Conservation (phyloP, 2,329 filamentous ascomycete species). For the Nemania bipapillata region DNA sequence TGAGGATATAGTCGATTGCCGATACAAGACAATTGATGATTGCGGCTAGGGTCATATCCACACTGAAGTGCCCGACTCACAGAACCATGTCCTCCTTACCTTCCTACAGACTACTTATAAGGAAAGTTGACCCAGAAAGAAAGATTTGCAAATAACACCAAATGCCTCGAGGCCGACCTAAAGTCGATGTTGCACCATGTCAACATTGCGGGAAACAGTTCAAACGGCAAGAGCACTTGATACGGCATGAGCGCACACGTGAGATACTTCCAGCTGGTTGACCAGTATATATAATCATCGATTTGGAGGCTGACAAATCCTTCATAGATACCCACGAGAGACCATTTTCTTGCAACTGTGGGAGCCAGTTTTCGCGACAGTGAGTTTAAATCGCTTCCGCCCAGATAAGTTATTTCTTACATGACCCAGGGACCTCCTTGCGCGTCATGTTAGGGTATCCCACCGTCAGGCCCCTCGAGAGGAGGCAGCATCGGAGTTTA, state of each 20-base stretch:
- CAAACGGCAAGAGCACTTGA: slow-evolving; percentile 50
- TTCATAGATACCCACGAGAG: slow-evolving; percentile 51
- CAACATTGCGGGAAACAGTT: slow-evolving; percentile 50
- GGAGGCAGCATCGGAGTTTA: neutral
- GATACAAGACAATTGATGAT: no score
- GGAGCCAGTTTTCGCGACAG: slow-evolving; percentile 49
- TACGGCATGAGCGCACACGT: slow-evolving; percentile 51
- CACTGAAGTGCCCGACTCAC: no score
- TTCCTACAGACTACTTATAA: no score
- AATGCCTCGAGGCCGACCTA: slow-evolving; percentile 39
- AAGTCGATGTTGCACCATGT: slow-evolving; percentile 42
- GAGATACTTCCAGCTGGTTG: no score
- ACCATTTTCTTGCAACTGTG: slow-evolving; percentile 50
- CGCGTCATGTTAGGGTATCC: slow-evolving; percentile 28
- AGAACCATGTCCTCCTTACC: no score
- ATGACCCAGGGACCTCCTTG: slow-evolving; percentile 30
- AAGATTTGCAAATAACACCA: neutral
- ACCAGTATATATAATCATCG: no score
- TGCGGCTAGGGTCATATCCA: no score
- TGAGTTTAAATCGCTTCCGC: slow-evolving; percentile 35
- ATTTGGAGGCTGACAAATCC: neutral
- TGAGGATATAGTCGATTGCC: no score
- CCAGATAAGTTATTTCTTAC: neutral
- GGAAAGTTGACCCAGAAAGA: no score
- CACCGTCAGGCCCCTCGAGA: slow-evolving; percentile 4